Evolutionary conservation across 2,329 filamentous ascomycete species (phyloP).

Genomic region (Diplodia scrobiculata): DNA sequence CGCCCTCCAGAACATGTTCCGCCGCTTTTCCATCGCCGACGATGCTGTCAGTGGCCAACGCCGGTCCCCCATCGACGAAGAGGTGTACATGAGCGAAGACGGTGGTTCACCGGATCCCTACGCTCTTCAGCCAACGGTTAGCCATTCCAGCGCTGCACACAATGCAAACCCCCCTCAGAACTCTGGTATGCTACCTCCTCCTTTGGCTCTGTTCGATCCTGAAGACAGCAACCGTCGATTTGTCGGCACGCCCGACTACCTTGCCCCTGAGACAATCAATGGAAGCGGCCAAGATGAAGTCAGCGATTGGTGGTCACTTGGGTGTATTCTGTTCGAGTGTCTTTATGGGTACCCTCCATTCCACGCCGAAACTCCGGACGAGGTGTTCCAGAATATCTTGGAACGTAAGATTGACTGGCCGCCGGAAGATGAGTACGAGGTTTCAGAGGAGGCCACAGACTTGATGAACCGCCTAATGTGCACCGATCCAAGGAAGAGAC

Average conservation of each 20-base stretch:
- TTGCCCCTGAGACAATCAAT: constrained; percentile 94
- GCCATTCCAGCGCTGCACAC: constrained; percentile 55
- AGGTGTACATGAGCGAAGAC: constrained; percentile 65
- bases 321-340: constrained; percentile 96
- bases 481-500: constrained; percentile 74
- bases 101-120: constrained; percentile 74
- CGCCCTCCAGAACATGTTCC: constrained; percentile 77
- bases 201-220: constrained; percentile 91
- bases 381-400: constrained; percentile 96
- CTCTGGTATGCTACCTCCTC: constrained; percentile 82
- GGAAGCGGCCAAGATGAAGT: constrained; percentile 95
- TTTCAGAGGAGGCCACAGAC: constrained; percentile 87
- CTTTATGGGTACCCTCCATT: constrained; percentile 92
- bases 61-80: constrained; percentile 72
- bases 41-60: constrained; percentile 49
- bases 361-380: constrained; percentile 82
- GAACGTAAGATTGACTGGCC: constrained; percentile 91
- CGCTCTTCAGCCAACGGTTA: constrained; percentile 62
- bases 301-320: constrained; percentile 99
- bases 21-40: constrained; percentile 65
- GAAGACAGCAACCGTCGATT: constrained; percentile 91
- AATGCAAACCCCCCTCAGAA: constrained; percentile 63
- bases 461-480: constrained; percentile 91
- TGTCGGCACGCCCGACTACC: constrained; percentile 94
- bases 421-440: constrained; percentile 71